Evolutionary conservation across 768 basidiomycete genomes (phyloP), one percentile per base, ranked within the genome.

Genomic region (Termitomyces sp.): DNA sequence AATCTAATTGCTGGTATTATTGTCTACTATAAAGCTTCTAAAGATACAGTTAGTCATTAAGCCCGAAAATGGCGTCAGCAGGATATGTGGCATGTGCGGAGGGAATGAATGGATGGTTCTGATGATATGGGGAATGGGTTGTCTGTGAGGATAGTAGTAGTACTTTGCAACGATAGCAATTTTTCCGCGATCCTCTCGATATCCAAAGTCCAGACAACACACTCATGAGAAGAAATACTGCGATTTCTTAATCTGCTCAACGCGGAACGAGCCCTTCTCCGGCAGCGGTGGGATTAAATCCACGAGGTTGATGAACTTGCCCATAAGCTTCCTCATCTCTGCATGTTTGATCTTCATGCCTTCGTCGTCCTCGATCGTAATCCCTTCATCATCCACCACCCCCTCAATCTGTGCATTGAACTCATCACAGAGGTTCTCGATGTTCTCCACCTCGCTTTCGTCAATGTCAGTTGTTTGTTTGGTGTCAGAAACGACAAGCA

Each of bases 191-290:
- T 11, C 6, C 3, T 16, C 30, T 22, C 4, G 9, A 9, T 27
- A n/a, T 48, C 47, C 27, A 48, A 48, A 48, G 11, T 27, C 24
- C 46, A 47, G 16, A 16, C 24, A 27, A 9, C 30, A 3, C 30
- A 16, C 37, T 41, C 82, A 97, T 45, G 95, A 95, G 81, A 98
- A 98, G 82, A 98, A 98, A 73, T 98, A 98, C 39, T 80, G 78
- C 45, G 89, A 92, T 58, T 84, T 73, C 70, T 88, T 88, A 73
- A 98, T 95, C 60, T 78, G 78, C 66, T 83, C 78, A 61, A 98
- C 93, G 63, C 91, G 82, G 70, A 98, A 97, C 58, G 78, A 76
- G 56, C 96, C 96, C 76, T 91, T 93, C 72, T 83, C 69, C 0
- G 96, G 96, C 22, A 94, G 71, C 0, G 86, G 88, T 0, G 95